Evolutionary conservation across 495 filamentous ascomycete genomes (phyloP).

Genomic region (Neurospora terricola): DNA sequence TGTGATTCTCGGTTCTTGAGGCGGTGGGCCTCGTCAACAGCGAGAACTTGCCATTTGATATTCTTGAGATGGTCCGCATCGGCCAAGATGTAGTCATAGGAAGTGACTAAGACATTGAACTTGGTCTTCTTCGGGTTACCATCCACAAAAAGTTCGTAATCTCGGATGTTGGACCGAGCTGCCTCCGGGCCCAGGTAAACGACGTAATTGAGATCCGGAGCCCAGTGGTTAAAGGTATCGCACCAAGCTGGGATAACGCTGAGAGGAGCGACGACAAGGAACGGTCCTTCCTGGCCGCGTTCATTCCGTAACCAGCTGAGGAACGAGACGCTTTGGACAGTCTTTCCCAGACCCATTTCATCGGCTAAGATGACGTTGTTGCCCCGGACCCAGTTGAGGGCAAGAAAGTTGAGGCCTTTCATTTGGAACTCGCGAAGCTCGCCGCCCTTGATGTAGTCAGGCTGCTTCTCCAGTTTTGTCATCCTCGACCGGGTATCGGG

Average conservation of each 20-base stretch:
- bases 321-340: conserved; percentile 93
- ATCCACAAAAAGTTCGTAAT: conserved; percentile 79
- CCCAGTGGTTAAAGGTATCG: conserved; percentile 94
- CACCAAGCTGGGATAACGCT: conserved; percentile 97
- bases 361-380: conserved; percentile 95
- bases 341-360: conserved; percentile 98
- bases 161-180: conserved; percentile 69
- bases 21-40: conserved; percentile 92
- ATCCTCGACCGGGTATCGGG: conserved; percentile 63
- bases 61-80: conserved; percentile 69
- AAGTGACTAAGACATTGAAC: conserved; percentile 92
- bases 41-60: conserved; percentile 96
- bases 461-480: conserved; percentile 62
- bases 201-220: conserved; percentile 93
- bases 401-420: conserved; percentile 86
- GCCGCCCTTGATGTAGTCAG: conserved; percentile 74
- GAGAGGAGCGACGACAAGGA: conserved; percentile 88
- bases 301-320: conserved; percentile 97
- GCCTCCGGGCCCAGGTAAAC: conserved; percentile 85
- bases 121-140: conserved; percentile 75
- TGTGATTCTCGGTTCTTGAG: conserved; percentile 94
- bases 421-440: conserved; percentile 90
- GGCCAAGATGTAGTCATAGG: conserved; percentile 84
- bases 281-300: conserved; percentile 81
- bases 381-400: conserved; percentile 83